Conservation (phyloP, 306 rosid species). For the Chamaecrista fasciculata region DNA sequence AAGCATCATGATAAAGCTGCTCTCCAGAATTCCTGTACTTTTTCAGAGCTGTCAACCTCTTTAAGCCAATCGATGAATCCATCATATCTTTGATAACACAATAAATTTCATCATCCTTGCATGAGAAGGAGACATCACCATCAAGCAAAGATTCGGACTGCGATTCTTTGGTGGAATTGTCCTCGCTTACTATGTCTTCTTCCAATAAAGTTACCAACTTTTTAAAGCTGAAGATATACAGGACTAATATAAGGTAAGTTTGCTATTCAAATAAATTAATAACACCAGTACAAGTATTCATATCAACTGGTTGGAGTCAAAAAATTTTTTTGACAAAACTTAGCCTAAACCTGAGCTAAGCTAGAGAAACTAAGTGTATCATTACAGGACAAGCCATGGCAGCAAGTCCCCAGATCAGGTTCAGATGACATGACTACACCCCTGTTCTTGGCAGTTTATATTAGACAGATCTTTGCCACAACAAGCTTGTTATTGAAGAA, state of each 20-base stretch:
- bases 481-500: background rate
- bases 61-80: slow-evolving; percentile 52
- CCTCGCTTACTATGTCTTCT: slow-evolving; percentile 50
- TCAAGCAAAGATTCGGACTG: slow-evolving; percentile 46
- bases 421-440: background rate
- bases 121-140: slow-evolving; percentile 39
- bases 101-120: slow-evolving; percentile 45
- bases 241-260: slow-evolving; percentile 33
- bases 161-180: slow-evolving; percentile 36
- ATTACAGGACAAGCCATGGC: background rate
- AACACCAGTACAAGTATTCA: slow-evolving; percentile 2
- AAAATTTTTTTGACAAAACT: background rate
- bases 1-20: slow-evolving; percentile 58
- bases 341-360: background rate
- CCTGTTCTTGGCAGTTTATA: background rate
- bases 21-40: slow-evolving; percentile 65
- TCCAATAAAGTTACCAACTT: slow-evolving; percentile 59
- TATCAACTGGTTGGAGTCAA: background rate
- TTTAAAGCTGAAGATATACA: slow-evolving; percentile 60
- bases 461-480: background rate
- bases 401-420: background rate
- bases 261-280: background rate
- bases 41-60: slow-evolving; percentile 51
- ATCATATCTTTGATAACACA: slow-evolving; percentile 56
- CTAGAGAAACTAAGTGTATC: background rate